Evolutionary conservation across 441 rosid species (phyloP), one percentile per base, ranked within the genome.

Genomic region (Arabidopsis hybrid): DNA sequence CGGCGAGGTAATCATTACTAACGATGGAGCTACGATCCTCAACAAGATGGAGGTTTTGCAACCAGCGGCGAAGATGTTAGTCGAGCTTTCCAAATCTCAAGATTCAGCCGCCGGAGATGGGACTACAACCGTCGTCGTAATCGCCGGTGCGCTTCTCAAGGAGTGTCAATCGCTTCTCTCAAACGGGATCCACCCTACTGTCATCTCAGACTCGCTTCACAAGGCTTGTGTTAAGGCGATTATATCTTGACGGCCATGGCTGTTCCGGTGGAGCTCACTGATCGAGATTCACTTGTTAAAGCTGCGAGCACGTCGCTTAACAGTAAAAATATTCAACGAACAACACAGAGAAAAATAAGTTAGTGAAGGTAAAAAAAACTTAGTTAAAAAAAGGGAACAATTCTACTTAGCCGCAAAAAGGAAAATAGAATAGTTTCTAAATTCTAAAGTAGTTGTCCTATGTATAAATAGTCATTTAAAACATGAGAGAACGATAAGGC

Each of bases 31-130:
- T n/a, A n/a, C n/a, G n/a, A n/a, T n/a, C n/a, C n/a, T n/a, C n/a
- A n/a, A n/a, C n/a, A n/a, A n/a, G n/a, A n/a, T n/a, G n/a, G n/a
- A n/a, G 65, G 97, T 92, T 69, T 87, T 92, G 45, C 97, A 94
- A 81, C 97, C 97, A 1, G 95, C 97, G 0, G 97, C 97, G 8
- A 94, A 94, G 80, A 92, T 92, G 97, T 87, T 94, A n/a, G 99
- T 90, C 9, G 97, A 92, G 76, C 92, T 94, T 45, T 92, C 99
- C 16, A 92, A 89, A 79, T 88, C 97, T 0, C 99, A 92, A 81
- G 97, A 94, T 65, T 9, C 97, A 1, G 89, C 97, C 8, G 97
- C 97, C 0, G 98, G 99, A 2, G 99, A 95, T 18, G 99, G 99
- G 2, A 92, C 99, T 56, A 95, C 99, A 12, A 92, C 98, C 6